These are phyloP conservation scores for Chrysanthemum seticuspe DNA, from an alignment of 129 eudicot genomes.

Conservation along the genomic window DNA sequence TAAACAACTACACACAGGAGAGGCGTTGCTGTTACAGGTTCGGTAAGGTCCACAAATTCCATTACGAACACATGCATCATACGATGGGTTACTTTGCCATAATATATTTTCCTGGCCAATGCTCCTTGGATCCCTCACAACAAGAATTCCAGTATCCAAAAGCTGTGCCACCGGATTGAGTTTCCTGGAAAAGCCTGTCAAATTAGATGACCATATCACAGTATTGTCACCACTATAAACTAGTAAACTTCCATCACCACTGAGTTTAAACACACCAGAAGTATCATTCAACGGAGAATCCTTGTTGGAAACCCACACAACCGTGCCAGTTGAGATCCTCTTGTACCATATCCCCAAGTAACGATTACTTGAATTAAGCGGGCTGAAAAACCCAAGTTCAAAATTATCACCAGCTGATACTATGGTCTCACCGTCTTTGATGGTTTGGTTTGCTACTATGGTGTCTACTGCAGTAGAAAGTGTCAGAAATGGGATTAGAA, in stretches of 20 bases:
- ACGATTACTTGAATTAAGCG: constrained; percentile 16
- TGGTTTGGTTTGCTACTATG: not conserved
- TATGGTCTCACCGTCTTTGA: constrained; percentile 19
- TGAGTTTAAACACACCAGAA: constrained; percentile 12
- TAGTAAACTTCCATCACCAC: constrained; percentile 12
- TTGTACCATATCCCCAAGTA: constrained; percentile 38
- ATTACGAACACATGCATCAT: constrained; percentile 15
- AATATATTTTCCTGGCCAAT: not conserved
- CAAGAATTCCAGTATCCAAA: constrained; percentile 25
- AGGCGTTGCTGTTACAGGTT: constrained; percentile 3
- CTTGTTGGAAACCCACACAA: constrained; percentile 29
- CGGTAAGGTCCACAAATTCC: constrained; percentile 25
- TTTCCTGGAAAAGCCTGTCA: not conserved
- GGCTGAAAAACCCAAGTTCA: constrained; percentile 33
- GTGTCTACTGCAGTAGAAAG: not conserved
- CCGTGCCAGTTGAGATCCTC: constrained; percentile 28
- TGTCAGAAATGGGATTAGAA: too few relatives aligned
- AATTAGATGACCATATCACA: constrained; percentile 12
- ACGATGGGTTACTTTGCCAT: constrained; percentile 29
- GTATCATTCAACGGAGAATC: constrained; percentile 1
- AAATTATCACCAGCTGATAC: constrained; percentile 23
- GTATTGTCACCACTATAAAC: not conserved
- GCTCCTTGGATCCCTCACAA: constrained; percentile 2
- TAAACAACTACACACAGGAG: constrained; percentile 27
- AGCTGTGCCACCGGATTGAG: not conserved